These are phyloP conservation scores for Malus orientalis DNA, from an alignment of 306 rosid species.

Conservation along the genomic window DNA sequence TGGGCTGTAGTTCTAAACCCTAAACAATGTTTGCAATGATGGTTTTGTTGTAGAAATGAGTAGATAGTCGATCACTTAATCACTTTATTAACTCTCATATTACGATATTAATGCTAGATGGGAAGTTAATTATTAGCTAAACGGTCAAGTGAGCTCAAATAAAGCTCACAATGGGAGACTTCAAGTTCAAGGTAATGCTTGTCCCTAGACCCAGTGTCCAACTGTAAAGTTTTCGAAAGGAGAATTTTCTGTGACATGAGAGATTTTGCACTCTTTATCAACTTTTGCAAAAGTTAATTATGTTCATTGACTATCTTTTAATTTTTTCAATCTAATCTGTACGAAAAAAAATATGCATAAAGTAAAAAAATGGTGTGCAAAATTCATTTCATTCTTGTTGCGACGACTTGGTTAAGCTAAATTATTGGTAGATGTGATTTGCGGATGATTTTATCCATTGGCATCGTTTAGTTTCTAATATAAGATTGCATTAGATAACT, in stretches of 20 bases:
- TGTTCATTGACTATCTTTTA: neutral
- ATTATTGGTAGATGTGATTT: no score
- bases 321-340: neutral
- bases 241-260: neutral
- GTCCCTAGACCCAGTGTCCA: neutral
- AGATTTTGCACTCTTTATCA: neutral
- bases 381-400: no score
- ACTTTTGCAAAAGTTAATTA: neutral
- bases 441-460: no score
- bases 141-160: conserved; percentile 6
- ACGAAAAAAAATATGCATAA: neutral
- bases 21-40: conserved; percentile 10
- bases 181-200: neutral
- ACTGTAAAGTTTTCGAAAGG: neutral
- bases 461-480: no score
- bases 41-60: conserved; percentile 10
- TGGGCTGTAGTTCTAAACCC: no score
- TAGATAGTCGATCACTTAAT: neutral
- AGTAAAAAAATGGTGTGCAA: no score
- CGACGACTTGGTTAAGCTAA: no score
- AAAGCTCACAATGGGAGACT: conserved; percentile 2
- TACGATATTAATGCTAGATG: neutral
- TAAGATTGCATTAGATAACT: no score
- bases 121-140: conserved; percentile 10
- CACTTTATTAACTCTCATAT: conserved; percentile 3